Base-by-base conservation (phyloP, 1,284 basidiomycete genomes). In the Fomitopsis palustris region DNA sequence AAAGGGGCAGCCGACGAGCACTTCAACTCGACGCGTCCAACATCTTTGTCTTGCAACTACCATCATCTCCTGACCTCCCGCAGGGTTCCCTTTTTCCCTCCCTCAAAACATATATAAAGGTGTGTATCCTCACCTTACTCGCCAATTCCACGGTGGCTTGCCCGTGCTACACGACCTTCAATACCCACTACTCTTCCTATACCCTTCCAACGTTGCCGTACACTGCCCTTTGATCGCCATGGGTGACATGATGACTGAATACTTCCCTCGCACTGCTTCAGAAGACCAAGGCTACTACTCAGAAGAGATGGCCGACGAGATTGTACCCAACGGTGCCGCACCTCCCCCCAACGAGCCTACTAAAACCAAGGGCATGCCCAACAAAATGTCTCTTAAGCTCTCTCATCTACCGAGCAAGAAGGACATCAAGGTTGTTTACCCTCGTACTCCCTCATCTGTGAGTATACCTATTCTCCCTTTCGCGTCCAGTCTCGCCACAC, bases 391-490 rank as follows among this genome's bases (percentile, higher is more conserved):
- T 3, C 81, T 92, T 31, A 84, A 83, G 55, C 82, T 91, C 29
- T 87, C 85, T 0, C 86, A 90, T 70, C 75, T 90, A 43, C 89
- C 88, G 0, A 81, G 81, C 64, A 88, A 87, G 72, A 87, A 83
- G 65, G 78, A 86, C 57, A 83, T 90, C 67, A 85, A 84, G 65
- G 81, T 83, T 0, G 78, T 84, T 14, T 89, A 84, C 81, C 89
- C 89, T 1, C 78, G 87, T 35, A 88, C 88, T 0, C 88, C 88
- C 1, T 88, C 86, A 4, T 78, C 86, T 62, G 87, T 86, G 54
- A 54, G 77, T 78, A 64, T 58, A 5, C 35, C 16, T 23, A 16
- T 63, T 51, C 59, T 35, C 53, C 29, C 31, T 25, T 23, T n/a
- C 27, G 7, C 54, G 17, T 43, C 14, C 31, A 5, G 4, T 51